Evolutionary conservation across 345 rosid species (phyloP).

Genomic region (Melastoma malabathricum): DNA sequence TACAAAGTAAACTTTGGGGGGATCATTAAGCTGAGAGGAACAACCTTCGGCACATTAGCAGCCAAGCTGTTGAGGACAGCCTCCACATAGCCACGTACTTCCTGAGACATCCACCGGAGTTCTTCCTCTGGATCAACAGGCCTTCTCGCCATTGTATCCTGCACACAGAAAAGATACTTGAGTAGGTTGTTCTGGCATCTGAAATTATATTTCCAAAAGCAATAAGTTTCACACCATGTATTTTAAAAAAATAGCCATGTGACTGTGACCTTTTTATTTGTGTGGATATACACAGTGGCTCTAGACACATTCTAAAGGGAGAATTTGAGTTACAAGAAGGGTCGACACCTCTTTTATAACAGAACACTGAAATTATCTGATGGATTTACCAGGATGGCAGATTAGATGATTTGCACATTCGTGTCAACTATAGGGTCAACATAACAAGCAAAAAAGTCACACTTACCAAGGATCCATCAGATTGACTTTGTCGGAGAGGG

Average conservation of each 20-base stretch:
- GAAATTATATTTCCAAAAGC: background rate
- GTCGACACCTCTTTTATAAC: too few species aligned
- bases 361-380: too few species aligned
- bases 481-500: constrained; percentile 71
- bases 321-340: too few species aligned
- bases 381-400: too few species aligned
- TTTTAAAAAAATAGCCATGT: too few species aligned
- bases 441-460: too few species aligned
- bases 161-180: constrained; percentile 3
- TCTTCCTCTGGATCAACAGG: constrained; percentile 94
- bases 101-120: constrained; percentile 95
- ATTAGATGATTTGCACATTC: too few species aligned
- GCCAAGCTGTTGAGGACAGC: constrained; percentile 88
- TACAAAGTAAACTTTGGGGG: background rate
- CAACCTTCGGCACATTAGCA: constrained; percentile 86
- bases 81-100: constrained; percentile 94
- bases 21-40: constrained; percentile 4
- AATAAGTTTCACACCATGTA: background rate
- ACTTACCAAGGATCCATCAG: constrained; percentile 94
- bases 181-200: background rate
- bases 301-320: too few species aligned
- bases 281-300: too few species aligned
- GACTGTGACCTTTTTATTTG: too few species aligned
- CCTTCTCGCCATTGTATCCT: constrained; percentile 76
- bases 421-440: too few species aligned